These are phyloP conservation scores for Plasmodium malariae DNA, from an alignment of 169 alveolate species.

Conservation along the genomic window DNA sequence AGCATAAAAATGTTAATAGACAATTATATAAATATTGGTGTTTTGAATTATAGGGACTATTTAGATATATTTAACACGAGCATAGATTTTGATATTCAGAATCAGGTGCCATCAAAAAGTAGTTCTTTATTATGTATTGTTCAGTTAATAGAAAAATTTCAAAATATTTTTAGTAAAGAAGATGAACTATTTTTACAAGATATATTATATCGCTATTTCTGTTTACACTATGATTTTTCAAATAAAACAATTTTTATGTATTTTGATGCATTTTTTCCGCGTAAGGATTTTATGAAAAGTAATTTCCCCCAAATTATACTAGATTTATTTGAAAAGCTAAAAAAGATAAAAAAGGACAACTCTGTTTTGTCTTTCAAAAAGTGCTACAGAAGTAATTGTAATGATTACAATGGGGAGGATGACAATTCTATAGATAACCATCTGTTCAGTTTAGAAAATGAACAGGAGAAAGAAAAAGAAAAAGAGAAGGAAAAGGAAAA, in stretches of 20 bases:
- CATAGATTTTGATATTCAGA: constrained; percentile 72
- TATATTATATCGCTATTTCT: constrained; percentile 59
- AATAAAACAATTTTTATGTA: constrained; percentile 75
- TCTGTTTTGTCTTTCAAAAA: constrained; percentile 17
- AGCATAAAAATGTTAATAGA: constrained; percentile 83
- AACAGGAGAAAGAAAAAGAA: constrained; percentile 75
- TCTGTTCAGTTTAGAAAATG: constrained; percentile 74
- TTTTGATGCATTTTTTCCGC: constrained; percentile 76
- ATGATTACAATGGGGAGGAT: constrained; percentile 27
- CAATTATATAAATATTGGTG: constrained; percentile 84
- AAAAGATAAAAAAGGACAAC: constrained; percentile 71
- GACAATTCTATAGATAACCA: constrained; percentile 47
- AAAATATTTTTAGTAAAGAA: constrained; percentile 36
- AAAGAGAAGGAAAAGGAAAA: constrained; percentile 72
- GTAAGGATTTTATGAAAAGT: constrained; percentile 24
- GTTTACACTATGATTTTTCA: constrained; percentile 68
- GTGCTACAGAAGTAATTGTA: constrained; percentile 11
- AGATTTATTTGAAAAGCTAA: constrained; percentile 65
- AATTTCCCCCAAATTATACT: constrained; percentile 55
- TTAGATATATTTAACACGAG: constrained; percentile 75
- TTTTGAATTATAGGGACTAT: constrained; percentile 65
- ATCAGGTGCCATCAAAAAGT: constrained; percentile 74
- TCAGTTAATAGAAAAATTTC: constrained; percentile 68
- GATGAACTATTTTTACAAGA: constrained; percentile 66
- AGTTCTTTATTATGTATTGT: constrained; percentile 67